Evolutionary conservation across 495 filamentous ascomycete genomes (phyloP).

Genomic region (Stereocaulon alpinum): DNA sequence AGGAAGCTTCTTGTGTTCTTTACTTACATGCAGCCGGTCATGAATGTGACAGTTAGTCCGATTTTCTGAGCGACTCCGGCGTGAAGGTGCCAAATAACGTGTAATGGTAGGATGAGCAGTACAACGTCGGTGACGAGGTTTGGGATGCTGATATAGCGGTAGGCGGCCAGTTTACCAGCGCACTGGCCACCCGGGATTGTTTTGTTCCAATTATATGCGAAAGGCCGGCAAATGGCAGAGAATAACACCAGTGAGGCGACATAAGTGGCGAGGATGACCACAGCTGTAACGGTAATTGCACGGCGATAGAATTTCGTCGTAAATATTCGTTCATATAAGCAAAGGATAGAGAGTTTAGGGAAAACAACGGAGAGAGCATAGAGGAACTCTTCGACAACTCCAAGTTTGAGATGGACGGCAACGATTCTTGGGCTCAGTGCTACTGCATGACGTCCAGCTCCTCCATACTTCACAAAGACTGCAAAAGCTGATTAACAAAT

Average conservation of each 20-base stretch:
- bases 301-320: not conserved
- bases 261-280: not conserved
- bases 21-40: not conserved
- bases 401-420: not conserved
- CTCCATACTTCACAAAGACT: too few species aligned
- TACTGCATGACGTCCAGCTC: too few species aligned
- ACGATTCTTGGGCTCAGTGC: not conserved
- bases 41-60: constrained; percentile 21
- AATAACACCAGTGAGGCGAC: not conserved
- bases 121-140: constrained; percentile 28
- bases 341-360: not conserved
- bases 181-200: constrained; percentile 10
- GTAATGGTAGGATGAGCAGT: constrained; percentile 25
- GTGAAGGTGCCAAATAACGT: constrained; percentile 25
- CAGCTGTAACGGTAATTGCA: not conserved
- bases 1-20: not conserved
- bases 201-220: constrained; percentile 13
- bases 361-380: not conserved
- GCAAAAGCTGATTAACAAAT: too few species aligned
- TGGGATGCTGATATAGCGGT: constrained; percentile 19
- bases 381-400: not conserved
- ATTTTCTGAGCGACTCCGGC: constrained; percentile 27
- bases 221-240: constrained; percentile 7
- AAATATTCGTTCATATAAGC: not conserved
- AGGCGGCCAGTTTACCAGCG: constrained; percentile 17